phyloP scores from a whole-genome alignment of 768 basidiomycete species.

The Stropharia rugosoannulata region DNA sequence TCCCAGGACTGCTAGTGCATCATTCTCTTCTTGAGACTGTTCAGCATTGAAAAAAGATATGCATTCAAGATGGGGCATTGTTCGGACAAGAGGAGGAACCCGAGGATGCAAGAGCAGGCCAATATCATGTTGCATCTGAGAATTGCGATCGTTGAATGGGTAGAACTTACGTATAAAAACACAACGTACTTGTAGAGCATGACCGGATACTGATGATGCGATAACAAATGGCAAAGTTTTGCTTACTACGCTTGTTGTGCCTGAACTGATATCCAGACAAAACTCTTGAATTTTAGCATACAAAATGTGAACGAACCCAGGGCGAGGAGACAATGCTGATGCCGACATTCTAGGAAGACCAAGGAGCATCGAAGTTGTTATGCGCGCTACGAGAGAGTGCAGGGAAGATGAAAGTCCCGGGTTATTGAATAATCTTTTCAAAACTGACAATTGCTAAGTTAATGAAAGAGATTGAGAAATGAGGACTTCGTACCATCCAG shows the following conservation, averaged over 20 bases:
- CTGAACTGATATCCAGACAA: constrained; percentile 48
- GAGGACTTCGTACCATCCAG: constrained; percentile 51
- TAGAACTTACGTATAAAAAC: background rate
- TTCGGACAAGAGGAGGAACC: constrained; percentile 70
- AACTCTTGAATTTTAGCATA: constrained; percentile 44
- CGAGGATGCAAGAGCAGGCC: constrained; percentile 78
- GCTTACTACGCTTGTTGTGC: constrained; percentile 59
- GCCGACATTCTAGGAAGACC: constrained; percentile 55
- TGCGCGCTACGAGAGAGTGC: constrained; percentile 57
- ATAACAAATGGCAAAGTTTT: constrained; percentile 60
- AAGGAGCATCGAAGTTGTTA: constrained; percentile 58
- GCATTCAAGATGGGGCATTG: constrained; percentile 61
- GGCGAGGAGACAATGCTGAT: constrained; percentile 53
- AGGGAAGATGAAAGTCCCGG: constrained; percentile 50
- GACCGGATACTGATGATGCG: constrained; percentile 28
- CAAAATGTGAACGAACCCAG: constrained; percentile 44
- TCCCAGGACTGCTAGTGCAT: constrained; percentile 39
- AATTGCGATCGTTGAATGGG: background rate
- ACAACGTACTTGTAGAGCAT: constrained; percentile 28
- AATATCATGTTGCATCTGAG: constrained; percentile 35
- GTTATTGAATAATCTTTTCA: constrained; percentile 47
- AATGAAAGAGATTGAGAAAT: background rate
- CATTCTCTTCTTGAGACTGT: constrained; percentile 63
- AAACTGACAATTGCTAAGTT: constrained; percentile 35
- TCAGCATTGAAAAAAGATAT: constrained; percentile 62